These are phyloP conservation scores for Paspalum notatum DNA, from an alignment of 176 grass and related monocot species.

Conservation along the genomic window DNA sequence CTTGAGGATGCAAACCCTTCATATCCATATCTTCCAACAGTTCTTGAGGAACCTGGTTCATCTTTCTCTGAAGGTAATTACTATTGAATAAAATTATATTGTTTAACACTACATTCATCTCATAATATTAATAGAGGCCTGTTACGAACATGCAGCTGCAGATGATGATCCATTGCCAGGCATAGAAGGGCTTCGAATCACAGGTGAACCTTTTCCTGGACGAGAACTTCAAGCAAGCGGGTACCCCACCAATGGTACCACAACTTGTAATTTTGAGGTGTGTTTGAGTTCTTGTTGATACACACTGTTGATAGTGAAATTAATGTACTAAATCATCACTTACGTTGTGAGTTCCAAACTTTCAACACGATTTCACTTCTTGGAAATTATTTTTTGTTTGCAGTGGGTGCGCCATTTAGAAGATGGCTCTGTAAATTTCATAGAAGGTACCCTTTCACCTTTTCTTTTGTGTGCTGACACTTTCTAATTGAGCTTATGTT, in stretches of 20 bases:
- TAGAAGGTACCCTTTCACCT: constrained; percentile 65
- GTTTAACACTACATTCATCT: constrained; percentile 12
- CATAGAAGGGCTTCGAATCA: constrained; percentile 77
- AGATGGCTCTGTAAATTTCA: constrained; percentile 91
- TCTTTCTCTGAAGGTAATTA: constrained; percentile 91
- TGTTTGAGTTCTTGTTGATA: constrained; percentile 25
- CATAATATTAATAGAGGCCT: constrained; percentile 18
- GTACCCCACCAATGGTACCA: constrained; percentile 78
- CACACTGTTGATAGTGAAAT: constrained; percentile 1
- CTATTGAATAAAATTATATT: constrained; percentile 32
- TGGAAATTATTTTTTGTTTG: constrained; percentile 33
- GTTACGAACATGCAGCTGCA: constrained; percentile 53
- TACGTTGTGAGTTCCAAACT: constrained; percentile 10
- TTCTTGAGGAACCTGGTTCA: constrained; percentile 83
- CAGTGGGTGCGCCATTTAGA: constrained; percentile 95
- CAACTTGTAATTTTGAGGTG: constrained; percentile 97
- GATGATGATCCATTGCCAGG: constrained; percentile 87
- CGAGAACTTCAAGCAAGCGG: constrained; percentile 78
- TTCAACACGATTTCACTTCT: constrained; percentile 29
- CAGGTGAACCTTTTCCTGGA: constrained; percentile 92
- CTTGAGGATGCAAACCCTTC: constrained; percentile 60
- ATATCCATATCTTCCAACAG: constrained; percentile 86
- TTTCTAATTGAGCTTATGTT: constrained; percentile 20
- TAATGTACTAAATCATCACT: constrained; percentile 12
- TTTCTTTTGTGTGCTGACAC: constrained; percentile 6